These are phyloP conservation scores for Nakaseomyces bracarensis DNA, from an alignment of 1,139 yeast genomes.

Conservation along the genomic window DNA sequence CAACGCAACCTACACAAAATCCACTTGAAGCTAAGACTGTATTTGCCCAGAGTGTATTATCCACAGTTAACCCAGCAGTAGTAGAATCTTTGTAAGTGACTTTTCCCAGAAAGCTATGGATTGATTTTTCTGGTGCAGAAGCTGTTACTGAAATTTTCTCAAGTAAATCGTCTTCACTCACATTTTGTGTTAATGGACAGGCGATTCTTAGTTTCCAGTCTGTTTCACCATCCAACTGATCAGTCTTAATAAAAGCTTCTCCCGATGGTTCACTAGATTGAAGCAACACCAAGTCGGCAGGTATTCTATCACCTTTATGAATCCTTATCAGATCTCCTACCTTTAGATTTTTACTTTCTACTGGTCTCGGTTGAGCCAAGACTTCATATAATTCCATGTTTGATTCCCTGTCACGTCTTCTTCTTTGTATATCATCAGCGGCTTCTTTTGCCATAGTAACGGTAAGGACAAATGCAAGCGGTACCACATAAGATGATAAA, in stretches of 20 bases:
- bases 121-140: slow-evolving; percentile 72
- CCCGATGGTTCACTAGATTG: slow-evolving; percentile 80
- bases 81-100: slow-evolving; percentile 47
- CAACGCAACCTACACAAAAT: slow-evolving; percentile 74
- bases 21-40: slow-evolving; percentile 88
- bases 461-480: slow-evolving; percentile 80
- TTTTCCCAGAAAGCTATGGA: slow-evolving; percentile 73
- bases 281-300: slow-evolving; percentile 83
- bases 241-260: slow-evolving; percentile 90
- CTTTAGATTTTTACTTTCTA: slow-evolving; percentile 57
- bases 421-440: slow-evolving; percentile 81
- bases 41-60: slow-evolving; percentile 96
- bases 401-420: slow-evolving; percentile 84
- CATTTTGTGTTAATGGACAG: slow-evolving; percentile 57
- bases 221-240: slow-evolving; percentile 97
- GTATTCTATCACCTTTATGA: slow-evolving; percentile 77
- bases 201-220: slow-evolving; percentile 95
- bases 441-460: slow-evolving; percentile 97
- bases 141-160: slow-evolving; percentile 52
- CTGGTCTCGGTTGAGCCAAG: slow-evolving; percentile 41
- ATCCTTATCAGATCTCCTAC: slow-evolving; percentile 85
- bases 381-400: slow-evolving; percentile 78
- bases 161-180: slow-evolving; percentile 39
- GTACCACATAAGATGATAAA: slow-evolving; percentile 85
- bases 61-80: slow-evolving; percentile 61